phyloP scores from a whole-genome alignment of 371 early-diverging fungal species.

The Blakeslea trispora region DNA sequence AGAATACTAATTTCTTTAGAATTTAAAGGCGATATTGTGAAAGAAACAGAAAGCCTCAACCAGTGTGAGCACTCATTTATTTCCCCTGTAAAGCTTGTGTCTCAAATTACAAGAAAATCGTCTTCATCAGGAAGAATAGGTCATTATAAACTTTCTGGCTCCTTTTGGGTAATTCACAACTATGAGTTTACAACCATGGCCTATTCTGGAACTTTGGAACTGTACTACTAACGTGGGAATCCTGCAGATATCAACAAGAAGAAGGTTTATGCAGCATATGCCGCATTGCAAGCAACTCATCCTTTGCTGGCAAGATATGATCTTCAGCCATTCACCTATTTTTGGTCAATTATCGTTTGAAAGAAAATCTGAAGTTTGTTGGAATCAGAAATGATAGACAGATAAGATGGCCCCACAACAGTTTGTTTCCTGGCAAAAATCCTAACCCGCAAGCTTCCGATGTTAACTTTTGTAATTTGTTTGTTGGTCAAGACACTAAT shows the following conservation, averaged over 20 bases:
- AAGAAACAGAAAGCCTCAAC: constrained; percentile 5
- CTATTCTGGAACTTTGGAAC: constrained; percentile 2
- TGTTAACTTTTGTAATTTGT: not conserved
- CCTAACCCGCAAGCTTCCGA: too few relatives aligned
- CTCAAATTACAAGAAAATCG: constrained; percentile 8
- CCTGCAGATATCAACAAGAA: not conserved
- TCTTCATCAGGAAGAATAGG: too few relatives aligned
- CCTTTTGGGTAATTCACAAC: constrained; percentile 4
- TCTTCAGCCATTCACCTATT: not conserved
- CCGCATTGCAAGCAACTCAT: not conserved
- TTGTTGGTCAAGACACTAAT: not conserved
- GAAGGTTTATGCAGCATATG: not conserved
- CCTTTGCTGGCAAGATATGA: too few relatives aligned
- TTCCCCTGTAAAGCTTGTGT: constrained; percentile 6
- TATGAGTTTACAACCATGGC: too few relatives aligned
- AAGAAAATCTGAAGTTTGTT: not conserved
- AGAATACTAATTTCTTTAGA: too few relatives aligned
- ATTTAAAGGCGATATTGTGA: too few relatives aligned
- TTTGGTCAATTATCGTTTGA: constrained; percentile 11
- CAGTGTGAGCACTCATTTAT: constrained; percentile 6
- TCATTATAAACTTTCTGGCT: not conserved
- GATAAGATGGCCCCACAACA: not conserved
- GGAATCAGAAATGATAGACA: not conserved
- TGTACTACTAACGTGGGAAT: too few relatives aligned
- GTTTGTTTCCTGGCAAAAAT: not conserved